phyloP scores from a whole-genome alignment of 805 yeast species.

The Deakozyma indianensis region DNA sequence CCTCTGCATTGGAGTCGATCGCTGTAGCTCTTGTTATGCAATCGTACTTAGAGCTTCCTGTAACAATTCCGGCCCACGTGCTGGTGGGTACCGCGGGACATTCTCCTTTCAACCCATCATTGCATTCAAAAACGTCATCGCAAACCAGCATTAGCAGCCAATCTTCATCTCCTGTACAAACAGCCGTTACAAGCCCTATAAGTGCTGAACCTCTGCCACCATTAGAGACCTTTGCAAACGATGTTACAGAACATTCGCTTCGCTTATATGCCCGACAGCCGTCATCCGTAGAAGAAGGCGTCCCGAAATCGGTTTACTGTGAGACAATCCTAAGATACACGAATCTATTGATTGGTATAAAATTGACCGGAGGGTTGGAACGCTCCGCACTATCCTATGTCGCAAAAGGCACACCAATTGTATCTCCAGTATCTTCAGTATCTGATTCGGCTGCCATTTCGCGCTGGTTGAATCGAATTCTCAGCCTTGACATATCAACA shows the following conservation, averaged over 20 bases:
- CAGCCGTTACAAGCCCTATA: not conserved
- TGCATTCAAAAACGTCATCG: not conserved
- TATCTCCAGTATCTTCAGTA: constrained; percentile 10
- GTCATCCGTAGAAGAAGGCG: constrained; percentile 51
- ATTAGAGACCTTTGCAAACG: not conserved
- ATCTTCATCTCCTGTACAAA: not conserved
- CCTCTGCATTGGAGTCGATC: constrained; percentile 71
- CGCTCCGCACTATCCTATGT: constrained; percentile 28
- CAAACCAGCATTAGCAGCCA: not conserved
- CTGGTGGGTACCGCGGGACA: constrained; percentile 8
- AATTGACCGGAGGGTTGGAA: constrained; percentile 35
- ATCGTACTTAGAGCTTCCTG: constrained; percentile 38
- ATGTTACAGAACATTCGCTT: constrained; percentile 4
- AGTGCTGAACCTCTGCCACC: not conserved
- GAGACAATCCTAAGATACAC: constrained; percentile 55
- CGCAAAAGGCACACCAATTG: constrained; percentile 25
- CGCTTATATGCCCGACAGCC: constrained; percentile 35
- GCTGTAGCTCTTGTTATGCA: constrained; percentile 52
- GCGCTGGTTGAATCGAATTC: constrained; percentile 31
- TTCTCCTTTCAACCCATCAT: not conserved
- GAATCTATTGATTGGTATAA: constrained; percentile 41
- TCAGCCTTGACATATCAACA: constrained; percentile 29
- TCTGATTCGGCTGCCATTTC: constrained; percentile 26
- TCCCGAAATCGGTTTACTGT: constrained; percentile 67
- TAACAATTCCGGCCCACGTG: constrained; percentile 21